phyloP scores from a whole-genome alignment of 495 filamentous ascomycete genomes.

The Cudoniella acicularis region DNA sequence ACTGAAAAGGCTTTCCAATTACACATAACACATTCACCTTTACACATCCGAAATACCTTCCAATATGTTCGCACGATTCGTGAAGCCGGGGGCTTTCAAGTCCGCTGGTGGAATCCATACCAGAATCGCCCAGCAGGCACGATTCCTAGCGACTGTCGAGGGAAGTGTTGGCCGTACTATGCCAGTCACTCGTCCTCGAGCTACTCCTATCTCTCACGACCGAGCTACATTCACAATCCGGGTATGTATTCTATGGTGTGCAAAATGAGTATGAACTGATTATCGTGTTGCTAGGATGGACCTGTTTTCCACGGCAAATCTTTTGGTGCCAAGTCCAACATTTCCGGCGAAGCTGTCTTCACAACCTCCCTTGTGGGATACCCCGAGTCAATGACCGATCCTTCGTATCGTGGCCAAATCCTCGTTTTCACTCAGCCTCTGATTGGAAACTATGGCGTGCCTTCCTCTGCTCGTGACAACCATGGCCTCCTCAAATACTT shows the following conservation, averaged over 20 bases:
- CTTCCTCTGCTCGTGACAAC: constrained; percentile 70
- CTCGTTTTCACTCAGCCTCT: constrained; percentile 98
- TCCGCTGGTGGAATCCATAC: constrained; percentile 33
- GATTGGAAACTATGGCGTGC: constrained; percentile 98
- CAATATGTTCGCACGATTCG: constrained; percentile 69
- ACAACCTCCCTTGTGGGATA: constrained; percentile 92
- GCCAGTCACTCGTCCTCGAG: constrained; percentile 35
- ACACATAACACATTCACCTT: constrained; percentile 19
- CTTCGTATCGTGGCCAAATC: constrained; percentile 98
- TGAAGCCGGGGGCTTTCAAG: constrained; percentile 52
- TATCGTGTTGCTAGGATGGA: constrained; percentile 55
- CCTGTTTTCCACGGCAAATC: constrained; percentile 92
- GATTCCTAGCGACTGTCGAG: constrained; percentile 67
- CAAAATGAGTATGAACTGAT: constrained; percentile 11
- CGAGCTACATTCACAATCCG: constrained; percentile 93
- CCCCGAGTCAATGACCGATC: constrained; percentile 97
- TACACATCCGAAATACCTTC: constrained; percentile 34
- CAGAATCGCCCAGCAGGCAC: constrained; percentile 42
- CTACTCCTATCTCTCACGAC: constrained; percentile 61
- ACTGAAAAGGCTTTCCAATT: constrained; percentile 49
- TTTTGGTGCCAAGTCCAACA: constrained; percentile 87
- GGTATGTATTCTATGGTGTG: constrained; percentile 38
- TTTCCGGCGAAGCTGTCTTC: constrained; percentile 92
- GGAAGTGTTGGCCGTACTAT: constrained; percentile 61
- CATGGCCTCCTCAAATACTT: constrained; percentile 86